Percentiles rank a stretch among this genome's conserved stretches.
phyloP scores from a whole-genome alignment of 176 grass and related monocot genomes.

The Chloris gayana region DNA sequence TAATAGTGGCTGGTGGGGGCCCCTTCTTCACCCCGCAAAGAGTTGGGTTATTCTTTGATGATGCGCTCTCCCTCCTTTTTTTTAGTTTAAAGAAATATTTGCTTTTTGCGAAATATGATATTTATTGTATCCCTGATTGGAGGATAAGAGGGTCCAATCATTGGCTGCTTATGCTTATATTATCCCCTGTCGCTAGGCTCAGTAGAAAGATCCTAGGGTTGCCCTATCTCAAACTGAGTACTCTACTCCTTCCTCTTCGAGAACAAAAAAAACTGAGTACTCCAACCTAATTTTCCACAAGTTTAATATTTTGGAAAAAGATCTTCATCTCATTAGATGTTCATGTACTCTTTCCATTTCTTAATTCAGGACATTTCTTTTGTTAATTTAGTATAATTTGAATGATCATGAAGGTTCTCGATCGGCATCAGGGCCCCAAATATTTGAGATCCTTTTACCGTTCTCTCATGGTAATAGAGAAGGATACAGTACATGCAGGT shows the following conservation, averaged over 20 bases:
- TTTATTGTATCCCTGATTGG: constrained; percentile 29
- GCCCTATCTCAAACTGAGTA: constrained; percentile 20
- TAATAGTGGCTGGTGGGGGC: constrained; percentile 28
- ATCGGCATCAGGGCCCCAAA: not conserved
- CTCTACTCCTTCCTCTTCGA: too few species aligned
- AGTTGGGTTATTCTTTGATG: not conserved
- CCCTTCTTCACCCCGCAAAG: not conserved
- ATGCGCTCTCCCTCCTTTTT: not conserved
- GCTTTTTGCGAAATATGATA: not conserved
- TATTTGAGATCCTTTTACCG: not conserved
- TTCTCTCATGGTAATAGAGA: not conserved
- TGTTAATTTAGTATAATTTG: not conserved
- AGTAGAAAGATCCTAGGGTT: constrained; percentile 28
- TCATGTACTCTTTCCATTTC: too few species aligned
- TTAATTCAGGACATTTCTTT: not conserved
- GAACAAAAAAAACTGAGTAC: not conserved
- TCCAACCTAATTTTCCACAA: not conserved
- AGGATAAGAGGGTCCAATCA: constrained; percentile 34
- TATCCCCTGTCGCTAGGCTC: constrained; percentile 16
- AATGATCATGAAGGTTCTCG: not conserved
- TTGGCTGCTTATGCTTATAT: constrained; percentile 39
- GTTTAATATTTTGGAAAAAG: too few species aligned
- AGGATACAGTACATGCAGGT: constrained; percentile 3
- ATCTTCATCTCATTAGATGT: too few species aligned
- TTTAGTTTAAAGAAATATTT: not conserved